phyloP scores from a whole-genome alignment of 768 basidiomycete genomes.

The Suillus occidentalis region DNA sequence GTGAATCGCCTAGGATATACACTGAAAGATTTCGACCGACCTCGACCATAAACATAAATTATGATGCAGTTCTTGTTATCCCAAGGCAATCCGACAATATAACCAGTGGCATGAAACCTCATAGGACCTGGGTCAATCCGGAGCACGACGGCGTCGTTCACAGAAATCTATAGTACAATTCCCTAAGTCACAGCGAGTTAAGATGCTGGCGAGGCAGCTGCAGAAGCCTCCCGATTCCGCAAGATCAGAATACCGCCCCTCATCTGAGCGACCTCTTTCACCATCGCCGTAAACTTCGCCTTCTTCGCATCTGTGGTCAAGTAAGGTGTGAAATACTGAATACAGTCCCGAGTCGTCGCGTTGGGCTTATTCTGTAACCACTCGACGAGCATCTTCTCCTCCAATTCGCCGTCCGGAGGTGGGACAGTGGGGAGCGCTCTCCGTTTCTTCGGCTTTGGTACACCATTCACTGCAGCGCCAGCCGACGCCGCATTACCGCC shows the following conservation, averaged over 20 bases:
- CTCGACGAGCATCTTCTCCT: slow-evolving; percentile 65
- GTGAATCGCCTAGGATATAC: neutral
- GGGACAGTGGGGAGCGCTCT: slow-evolving; percentile 40
- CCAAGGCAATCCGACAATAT: neutral
- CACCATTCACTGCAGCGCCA: slow-evolving; percentile 16
- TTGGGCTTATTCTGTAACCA: slow-evolving; percentile 72
- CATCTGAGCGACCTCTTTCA: slow-evolving; percentile 76
- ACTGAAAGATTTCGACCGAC: neutral
- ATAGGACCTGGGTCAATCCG: neutral
- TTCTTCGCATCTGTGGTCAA: slow-evolving; percentile 70
- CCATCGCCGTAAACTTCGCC: slow-evolving; percentile 71
- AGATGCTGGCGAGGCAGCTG: slow-evolving; percentile 22
- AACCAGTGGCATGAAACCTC: neutral
- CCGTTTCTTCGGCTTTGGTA: slow-evolving; percentile 56
- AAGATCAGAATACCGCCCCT: slow-evolving; percentile 65
- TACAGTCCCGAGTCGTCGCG: slow-evolving; percentile 77
- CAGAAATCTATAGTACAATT: slow-evolving; percentile 4
- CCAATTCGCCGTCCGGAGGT: slow-evolving; percentile 57
- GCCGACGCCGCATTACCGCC: slow-evolving; percentile 13
- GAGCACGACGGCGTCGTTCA: neutral
- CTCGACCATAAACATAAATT: neutral
- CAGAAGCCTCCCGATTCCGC: slow-evolving; percentile 39
- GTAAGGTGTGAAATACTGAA: slow-evolving; percentile 76
- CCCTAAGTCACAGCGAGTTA: slow-evolving; percentile 1
- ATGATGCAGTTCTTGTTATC: neutral